These are phyloP conservation scores for Fusarium mexicanum DNA, from an alignment of 2,329 filamentous ascomycete species.

Conservation along the genomic window DNA sequence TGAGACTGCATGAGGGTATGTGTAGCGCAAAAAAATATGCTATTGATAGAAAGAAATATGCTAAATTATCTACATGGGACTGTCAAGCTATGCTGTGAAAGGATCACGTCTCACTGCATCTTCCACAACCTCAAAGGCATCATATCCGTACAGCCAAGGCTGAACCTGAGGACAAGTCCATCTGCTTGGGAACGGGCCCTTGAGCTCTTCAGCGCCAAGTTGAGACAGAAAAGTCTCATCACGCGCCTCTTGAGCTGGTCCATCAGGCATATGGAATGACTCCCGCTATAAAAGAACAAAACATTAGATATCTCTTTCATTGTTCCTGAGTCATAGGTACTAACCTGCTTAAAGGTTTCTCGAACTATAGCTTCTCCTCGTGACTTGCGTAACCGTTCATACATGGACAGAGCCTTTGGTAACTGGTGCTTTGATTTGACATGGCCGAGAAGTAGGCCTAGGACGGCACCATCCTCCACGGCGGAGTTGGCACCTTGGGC, in stretches of 20 bases:
- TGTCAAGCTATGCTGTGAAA: rapidly evolving
- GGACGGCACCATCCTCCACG: conserved; percentile 73
- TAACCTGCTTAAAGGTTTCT: conserved; percentile 65
- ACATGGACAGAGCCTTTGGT: conserved; percentile 54
- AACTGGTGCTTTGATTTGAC: conserved; percentile 58
- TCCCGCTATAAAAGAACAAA: conserved; percentile 50
- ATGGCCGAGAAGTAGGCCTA: conserved; percentile 66
- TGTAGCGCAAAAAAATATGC: too few relatives aligned
- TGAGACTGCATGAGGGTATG: too few relatives aligned
- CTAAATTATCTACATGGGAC: rapidly evolving
- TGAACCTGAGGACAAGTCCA: neutral
- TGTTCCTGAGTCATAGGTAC: too few relatives aligned
- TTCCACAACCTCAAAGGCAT: neutral
- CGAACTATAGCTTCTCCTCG: conserved; percentile 64
- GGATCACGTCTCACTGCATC: neutral
- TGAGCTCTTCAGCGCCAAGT: neutral
- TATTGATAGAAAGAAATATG: too few relatives aligned
- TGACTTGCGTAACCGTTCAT: conserved; percentile 58
- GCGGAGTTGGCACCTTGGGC: conserved; percentile 75
- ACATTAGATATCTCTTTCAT: too few relatives aligned
- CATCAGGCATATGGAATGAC: conserved; percentile 58
- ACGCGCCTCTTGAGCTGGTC: neutral
- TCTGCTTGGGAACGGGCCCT: neutral
- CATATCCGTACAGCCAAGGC: neutral
- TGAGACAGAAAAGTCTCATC: neutral